A percentile compares a stretch with the other conserved stretches of the same genome.
Evolutionary conservation across 2,329 filamentous ascomycete genomes (phyloP).

Genomic region (Cercospora canescens): DNA sequence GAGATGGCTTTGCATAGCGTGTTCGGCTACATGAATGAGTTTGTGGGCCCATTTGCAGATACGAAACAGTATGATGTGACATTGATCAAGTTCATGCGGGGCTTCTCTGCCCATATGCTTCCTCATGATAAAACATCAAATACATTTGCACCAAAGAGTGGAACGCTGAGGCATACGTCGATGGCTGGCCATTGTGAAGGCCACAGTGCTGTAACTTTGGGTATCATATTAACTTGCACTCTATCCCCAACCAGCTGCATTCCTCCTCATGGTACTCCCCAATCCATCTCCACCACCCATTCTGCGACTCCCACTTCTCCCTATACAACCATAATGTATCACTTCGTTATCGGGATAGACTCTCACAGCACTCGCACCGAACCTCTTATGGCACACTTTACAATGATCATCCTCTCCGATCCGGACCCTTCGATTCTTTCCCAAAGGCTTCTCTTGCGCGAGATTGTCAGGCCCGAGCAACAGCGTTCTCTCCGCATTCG

Average conservation of each 20-base stretch:
- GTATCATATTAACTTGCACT: neutral
- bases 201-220: neutral
- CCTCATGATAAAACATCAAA: too few species aligned
- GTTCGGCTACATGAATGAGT: neutral
- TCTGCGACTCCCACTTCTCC: constrained; percentile 21
- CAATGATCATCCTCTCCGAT: constrained; percentile 88
- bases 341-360: constrained; percentile 71
- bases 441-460: constrained; percentile 57
- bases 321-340: constrained; percentile 52
- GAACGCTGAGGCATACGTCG: too few species aligned
- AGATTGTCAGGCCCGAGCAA: constrained; percentile 69
- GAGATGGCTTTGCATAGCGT: neutral
- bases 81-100: neutral
- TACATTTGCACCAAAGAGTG: too few species aligned
- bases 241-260: constrained; percentile 3
- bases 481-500: constrained; percentile 72
- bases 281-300: constrained; percentile 14
- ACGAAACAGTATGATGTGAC: neutral
- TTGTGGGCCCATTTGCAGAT: neutral
- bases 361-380: constrained; percentile 87
- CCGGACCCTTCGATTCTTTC: constrained; percentile 68
- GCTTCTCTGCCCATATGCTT: neutral
- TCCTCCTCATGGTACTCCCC: neutral
- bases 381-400: constrained; percentile 86
- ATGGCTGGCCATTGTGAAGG: too few species aligned